Conservation (phyloP, 768 basidiomycete species). For the Amanita subjunquillea region DNA sequence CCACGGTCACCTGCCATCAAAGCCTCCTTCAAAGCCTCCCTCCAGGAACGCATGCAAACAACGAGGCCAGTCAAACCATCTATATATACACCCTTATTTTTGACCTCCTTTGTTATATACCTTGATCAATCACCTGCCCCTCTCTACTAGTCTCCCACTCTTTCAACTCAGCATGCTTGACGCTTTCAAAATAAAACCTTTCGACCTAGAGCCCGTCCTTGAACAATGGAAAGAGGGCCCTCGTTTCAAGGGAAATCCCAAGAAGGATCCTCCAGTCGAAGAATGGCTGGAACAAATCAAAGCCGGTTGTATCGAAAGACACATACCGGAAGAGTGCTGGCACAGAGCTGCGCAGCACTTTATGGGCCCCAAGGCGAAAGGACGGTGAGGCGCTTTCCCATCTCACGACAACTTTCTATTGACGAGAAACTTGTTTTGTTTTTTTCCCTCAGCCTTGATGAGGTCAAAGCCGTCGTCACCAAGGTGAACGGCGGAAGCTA, state of each 20-base stretch:
- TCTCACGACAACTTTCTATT: neutral
- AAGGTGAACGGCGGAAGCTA: conserved; percentile 72
- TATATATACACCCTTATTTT: conserved; percentile 1
- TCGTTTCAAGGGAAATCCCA: conserved; percentile 54
- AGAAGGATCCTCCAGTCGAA: conserved; percentile 60
- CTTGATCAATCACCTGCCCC: neutral
- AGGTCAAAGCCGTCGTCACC: conserved; percentile 63
- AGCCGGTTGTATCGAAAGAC: conserved; percentile 57
- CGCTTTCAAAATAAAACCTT: conserved; percentile 74
- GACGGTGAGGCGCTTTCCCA: conserved; percentile 24
- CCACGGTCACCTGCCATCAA: conserved; percentile 2
- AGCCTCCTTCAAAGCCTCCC: neutral
- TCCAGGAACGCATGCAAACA: conserved; percentile 6
- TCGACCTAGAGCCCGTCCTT: conserved; percentile 60
- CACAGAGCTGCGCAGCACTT: conserved; percentile 73
- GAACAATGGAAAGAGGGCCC: conserved; percentile 60
- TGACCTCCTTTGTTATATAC: neutral
- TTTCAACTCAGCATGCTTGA: conserved; percentile 28
- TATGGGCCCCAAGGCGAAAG: conserved; percentile 61
- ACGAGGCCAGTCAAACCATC: neutral
- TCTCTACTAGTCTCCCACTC: neutral
- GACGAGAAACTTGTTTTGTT: neutral
- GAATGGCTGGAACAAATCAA: conserved; percentile 68
- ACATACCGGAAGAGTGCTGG: conserved; percentile 75
- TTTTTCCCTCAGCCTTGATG: conserved; percentile 33